These are phyloP conservation scores for Thinopyrum elongatum DNA, from an alignment of 176 grass and related monocot species.

Conservation along the genomic window DNA sequence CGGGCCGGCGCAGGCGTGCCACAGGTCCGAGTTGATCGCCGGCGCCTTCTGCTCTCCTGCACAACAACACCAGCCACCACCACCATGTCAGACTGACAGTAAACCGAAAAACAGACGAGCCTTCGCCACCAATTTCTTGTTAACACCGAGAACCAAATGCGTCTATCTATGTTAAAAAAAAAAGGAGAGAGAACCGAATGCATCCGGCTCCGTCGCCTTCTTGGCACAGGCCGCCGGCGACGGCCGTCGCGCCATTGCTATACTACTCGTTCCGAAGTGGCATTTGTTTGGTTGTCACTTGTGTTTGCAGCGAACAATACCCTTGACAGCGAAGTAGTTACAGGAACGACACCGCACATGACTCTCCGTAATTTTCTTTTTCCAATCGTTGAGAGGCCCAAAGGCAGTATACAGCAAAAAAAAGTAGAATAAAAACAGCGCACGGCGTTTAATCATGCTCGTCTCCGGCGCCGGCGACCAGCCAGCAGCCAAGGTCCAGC, in stretches of 20 bases:
- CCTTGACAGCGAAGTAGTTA: neutral
- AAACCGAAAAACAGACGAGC: neutral
- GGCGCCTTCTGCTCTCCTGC: slow-evolving; percentile 56
- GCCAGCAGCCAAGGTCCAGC: neutral
- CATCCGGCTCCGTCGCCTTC: neutral
- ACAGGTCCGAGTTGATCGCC: slow-evolving; percentile 68
- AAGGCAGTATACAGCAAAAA: neutral
- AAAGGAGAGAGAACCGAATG: neutral
- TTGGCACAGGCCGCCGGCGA: neutral
- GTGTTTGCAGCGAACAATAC: no score
- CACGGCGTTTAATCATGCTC: neutral
- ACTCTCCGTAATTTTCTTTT: neutral
- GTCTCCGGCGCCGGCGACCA: neutral
- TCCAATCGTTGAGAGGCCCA: neutral
- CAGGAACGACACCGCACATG: neutral
- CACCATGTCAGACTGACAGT: no score
- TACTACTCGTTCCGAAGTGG: neutral
- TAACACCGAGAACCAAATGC: neutral
- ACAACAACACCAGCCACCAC: neutral
- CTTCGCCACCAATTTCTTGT: neutral
- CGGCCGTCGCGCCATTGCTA: neutral
- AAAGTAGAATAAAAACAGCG: neutral
- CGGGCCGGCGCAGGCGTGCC: slow-evolving; percentile 67
- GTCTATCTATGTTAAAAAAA: no score
- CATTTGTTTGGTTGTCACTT: neutral